A percentile compares a stretch with the other conserved stretches of the same genome.
Conservation (phyloP, 2,329 filamentous ascomycete species). For the Fusarium sterilihyphosum region DNA sequence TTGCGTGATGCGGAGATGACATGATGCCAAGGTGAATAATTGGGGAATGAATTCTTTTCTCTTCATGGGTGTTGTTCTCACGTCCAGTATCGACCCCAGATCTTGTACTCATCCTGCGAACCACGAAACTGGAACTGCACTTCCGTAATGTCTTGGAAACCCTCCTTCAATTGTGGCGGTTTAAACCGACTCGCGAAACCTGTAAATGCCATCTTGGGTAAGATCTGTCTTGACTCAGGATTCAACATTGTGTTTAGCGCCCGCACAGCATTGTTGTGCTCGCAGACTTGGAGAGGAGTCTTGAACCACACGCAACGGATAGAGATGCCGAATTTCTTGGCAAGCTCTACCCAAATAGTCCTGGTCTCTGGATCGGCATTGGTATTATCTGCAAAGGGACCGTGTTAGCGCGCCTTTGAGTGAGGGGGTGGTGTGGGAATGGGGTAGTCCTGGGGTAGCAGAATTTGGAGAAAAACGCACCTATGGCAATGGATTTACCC, state of each 20-base stretch:
- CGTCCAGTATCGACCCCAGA: conserved; percentile 84
- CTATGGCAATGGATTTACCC: conserved; percentile 78
- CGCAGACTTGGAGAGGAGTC: conserved; percentile 72
- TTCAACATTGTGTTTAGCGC: conserved; percentile 78
- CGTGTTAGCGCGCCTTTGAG: conserved; percentile 11
- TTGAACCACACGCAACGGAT: conserved; percentile 90
- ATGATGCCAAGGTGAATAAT: conserved; percentile 25
- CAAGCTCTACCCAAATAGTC: conserved; percentile 80
- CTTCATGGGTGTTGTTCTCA: conserved; percentile 47
- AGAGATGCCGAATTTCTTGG: conserved; percentile 74
- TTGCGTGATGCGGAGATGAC: conserved; percentile 31
- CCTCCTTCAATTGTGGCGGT: conserved; percentile 77
- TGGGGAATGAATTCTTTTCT: conserved; percentile 1
- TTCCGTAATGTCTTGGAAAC: conserved; percentile 81
- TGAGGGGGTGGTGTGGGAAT: conserved; percentile 31
- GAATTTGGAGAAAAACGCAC: conserved; percentile 62
- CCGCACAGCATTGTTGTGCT: conserved; percentile 90
- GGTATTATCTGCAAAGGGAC: conserved; percentile 79
- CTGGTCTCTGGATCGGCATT: conserved; percentile 85
- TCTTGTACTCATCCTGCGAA: conserved; percentile 69
- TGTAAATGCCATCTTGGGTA: conserved; percentile 84
- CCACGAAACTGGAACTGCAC: conserved; percentile 82
- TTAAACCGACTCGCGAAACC: conserved; percentile 78
- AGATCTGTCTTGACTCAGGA: conserved; percentile 77
- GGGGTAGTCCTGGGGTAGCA: not conserved